Evolutionary conservation across 1,139 yeast genomes (phyloP).

Genomic region (Casaregolazyma suthepensis): DNA sequence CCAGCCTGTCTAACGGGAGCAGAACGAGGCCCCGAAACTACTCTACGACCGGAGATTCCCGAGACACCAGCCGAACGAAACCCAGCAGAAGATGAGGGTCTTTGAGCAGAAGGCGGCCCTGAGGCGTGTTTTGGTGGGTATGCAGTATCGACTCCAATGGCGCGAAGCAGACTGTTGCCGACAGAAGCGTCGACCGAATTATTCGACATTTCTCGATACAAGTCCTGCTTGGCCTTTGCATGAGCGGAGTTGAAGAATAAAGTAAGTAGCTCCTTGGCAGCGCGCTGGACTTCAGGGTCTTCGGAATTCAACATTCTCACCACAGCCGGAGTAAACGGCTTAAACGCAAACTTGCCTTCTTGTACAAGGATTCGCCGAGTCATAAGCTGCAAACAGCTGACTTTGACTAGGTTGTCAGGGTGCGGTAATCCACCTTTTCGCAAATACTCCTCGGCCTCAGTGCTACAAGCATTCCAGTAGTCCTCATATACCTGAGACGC

Average conservation of each 20-base stretch:
- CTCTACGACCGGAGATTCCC: neutral
- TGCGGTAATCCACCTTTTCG: slow-evolving; percentile 48
- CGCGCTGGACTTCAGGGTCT: slow-evolving; percentile 30
- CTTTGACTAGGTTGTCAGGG: slow-evolving; percentile 37
- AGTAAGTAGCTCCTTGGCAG: slow-evolving; percentile 35
- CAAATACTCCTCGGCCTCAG: slow-evolving; percentile 46
- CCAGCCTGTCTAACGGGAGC: neutral
- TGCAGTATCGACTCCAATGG: slow-evolving; percentile 14
- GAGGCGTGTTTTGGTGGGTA: slow-evolving; percentile 6
- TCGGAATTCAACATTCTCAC: slow-evolving; percentile 37
- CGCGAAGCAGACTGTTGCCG: slow-evolving; percentile 13
- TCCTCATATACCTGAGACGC: slow-evolving; percentile 57
- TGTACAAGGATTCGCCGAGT: slow-evolving; percentile 33
- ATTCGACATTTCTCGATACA: slow-evolving; percentile 41
- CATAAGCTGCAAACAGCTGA: slow-evolving; percentile 40
- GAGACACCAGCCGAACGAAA: neutral
- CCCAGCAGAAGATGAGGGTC: neutral
- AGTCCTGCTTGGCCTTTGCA: slow-evolving; percentile 42
- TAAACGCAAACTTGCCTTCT: slow-evolving; percentile 39
- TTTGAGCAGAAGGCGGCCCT: neutral
- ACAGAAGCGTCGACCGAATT: slow-evolving; percentile 9
- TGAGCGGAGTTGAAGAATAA: slow-evolving; percentile 40
- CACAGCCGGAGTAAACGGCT: slow-evolving; percentile 38
- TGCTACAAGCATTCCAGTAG: slow-evolving; percentile 60
- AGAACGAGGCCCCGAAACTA: neutral